Conservation (phyloP, 2,329 filamentous ascomycete genomes). For the Venturia carpophila region DNA sequence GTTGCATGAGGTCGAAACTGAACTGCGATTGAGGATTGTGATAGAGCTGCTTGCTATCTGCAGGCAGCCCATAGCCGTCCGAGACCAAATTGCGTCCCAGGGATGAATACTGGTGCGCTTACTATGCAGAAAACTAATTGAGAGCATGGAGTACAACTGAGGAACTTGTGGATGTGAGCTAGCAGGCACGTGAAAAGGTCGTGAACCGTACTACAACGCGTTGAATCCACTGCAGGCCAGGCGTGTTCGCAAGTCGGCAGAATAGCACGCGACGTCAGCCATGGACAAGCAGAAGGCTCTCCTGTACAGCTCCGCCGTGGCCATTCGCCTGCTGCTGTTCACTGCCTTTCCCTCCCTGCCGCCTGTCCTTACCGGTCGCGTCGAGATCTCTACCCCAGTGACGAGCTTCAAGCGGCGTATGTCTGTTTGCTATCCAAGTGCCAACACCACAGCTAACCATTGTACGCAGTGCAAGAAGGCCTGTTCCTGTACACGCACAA, state of each 20-base stretch:
- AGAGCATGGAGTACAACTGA: too few relatives aligned
- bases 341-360: conserved; percentile 74
- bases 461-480: conserved; percentile 79
- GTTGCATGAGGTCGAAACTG: too few relatives aligned
- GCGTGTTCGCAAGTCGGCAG: neutral
- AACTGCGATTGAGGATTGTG: too few relatives aligned
- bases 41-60: too few relatives aligned
- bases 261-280: neutral
- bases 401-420: conserved; percentile 96
- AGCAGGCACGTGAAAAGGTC: neutral
- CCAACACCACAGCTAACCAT: neutral
- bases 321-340: conserved; percentile 72
- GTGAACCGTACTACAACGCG: neutral
- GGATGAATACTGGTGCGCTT: too few relatives aligned
- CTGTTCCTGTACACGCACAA: conserved; percentile 94
- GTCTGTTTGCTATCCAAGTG: conserved; percentile 27
- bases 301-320: conserved; percentile 68
- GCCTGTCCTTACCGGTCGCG: conserved; percentile 76
- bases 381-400: conserved; percentile 93
- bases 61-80: too few relatives aligned
- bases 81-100: too few relatives aligned
- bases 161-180: too few relatives aligned
- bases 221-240: too few relatives aligned
- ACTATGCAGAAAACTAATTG: too few relatives aligned
- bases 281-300: conserved; percentile 53